These are phyloP conservation scores for Ascochyta pisi DNA, from an alignment of 2,329 filamentous ascomycete genomes.

Conservation along the genomic window DNA sequence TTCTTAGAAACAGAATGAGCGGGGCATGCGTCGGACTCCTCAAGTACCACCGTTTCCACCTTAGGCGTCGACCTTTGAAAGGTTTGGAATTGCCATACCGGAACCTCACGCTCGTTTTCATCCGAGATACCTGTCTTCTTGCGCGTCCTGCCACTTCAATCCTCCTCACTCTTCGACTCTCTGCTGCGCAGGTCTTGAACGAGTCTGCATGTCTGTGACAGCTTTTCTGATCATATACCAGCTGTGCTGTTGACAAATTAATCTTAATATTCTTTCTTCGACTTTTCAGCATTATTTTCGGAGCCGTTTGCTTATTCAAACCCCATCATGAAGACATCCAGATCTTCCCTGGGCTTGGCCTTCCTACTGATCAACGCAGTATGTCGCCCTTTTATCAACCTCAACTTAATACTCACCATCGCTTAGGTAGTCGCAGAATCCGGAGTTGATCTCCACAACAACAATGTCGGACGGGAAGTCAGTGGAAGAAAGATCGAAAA, in stretches of 20 bases:
- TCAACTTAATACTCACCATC: background rate
- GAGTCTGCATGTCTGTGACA: conserved; percentile 45
- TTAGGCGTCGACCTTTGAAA: conserved; percentile 36
- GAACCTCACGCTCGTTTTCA: conserved; percentile 38
- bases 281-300: background rate
- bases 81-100: conserved; percentile 42
- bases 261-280: conserved; percentile 31
- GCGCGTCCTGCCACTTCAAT: conserved; percentile 20
- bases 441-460: conserved; percentile 34
- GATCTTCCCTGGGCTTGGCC: conserved; percentile 30
- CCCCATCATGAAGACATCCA: conserved; percentile 41
- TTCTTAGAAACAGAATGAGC: conserved; percentile 40
- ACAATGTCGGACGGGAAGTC: conserved; percentile 29
- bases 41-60: conserved; percentile 37
- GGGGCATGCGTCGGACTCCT: conserved; percentile 30
- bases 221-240: conserved; percentile 34
- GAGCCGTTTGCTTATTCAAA: background rate
- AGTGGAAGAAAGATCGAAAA: conserved; percentile 36
- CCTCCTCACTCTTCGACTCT: conserved; percentile 32
- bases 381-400: conserved; percentile 16
- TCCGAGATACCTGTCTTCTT: conserved; percentile 29
- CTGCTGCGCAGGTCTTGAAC: conserved; percentile 48
- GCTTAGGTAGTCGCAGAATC: conserved; percentile 34
- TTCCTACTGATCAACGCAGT: conserved; percentile 42
- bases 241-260: conserved; percentile 47